Evolutionary conservation across 495 filamentous ascomycete genomes (phyloP).

Genomic region (Pyrenopolyporus hunteri): DNA sequence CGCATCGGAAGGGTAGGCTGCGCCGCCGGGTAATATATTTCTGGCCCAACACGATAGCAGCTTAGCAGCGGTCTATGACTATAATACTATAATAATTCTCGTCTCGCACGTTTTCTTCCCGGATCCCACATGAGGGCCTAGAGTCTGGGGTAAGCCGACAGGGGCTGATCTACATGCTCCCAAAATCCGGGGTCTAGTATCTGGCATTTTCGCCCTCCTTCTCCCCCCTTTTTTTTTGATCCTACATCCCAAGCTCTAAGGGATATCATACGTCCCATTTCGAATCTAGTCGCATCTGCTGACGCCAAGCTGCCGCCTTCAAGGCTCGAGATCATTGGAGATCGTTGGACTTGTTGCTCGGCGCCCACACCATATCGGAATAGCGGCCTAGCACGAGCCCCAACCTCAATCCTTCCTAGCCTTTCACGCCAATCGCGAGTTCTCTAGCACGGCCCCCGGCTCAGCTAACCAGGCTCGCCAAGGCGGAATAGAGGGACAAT

Average conservation of each 20-base stretch:
- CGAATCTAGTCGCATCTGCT: slow-evolving; percentile 23
- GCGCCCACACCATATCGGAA: slow-evolving; percentile 14
- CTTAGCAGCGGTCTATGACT: background rate
- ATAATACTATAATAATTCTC: background rate
- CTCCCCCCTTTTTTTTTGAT: slow-evolving; percentile 4
- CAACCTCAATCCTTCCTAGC: slow-evolving; percentile 7
- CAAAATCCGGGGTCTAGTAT: slow-evolving; percentile 14
- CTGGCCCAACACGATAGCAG: background rate
- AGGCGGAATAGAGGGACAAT: slow-evolving; percentile 34
- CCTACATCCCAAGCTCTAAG: background rate
- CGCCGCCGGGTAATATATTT: slow-evolving; percentile 16
- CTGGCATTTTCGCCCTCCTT: background rate
- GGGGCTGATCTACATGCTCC: slow-evolving; percentile 2
- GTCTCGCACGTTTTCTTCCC: slow-evolving; percentile 9
- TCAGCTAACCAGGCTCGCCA: slow-evolving; percentile 26
- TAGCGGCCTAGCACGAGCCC: slow-evolving; percentile 22
- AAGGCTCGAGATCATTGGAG: slow-evolving; percentile 2
- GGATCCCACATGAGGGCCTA: slow-evolving; percentile 6
- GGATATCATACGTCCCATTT: background rate
- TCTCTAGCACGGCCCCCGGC: background rate
- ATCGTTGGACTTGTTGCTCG: slow-evolving; percentile 7
- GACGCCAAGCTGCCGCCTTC: slow-evolving; percentile 19
- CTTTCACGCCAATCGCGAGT: slow-evolving; percentile 23
- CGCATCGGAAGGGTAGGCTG: background rate
- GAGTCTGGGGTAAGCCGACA: slow-evolving; percentile 26